Evolutionary conservation across 2,329 filamentous ascomycete species (phyloP).

Genomic region (Blumeriella jaapii): DNA sequence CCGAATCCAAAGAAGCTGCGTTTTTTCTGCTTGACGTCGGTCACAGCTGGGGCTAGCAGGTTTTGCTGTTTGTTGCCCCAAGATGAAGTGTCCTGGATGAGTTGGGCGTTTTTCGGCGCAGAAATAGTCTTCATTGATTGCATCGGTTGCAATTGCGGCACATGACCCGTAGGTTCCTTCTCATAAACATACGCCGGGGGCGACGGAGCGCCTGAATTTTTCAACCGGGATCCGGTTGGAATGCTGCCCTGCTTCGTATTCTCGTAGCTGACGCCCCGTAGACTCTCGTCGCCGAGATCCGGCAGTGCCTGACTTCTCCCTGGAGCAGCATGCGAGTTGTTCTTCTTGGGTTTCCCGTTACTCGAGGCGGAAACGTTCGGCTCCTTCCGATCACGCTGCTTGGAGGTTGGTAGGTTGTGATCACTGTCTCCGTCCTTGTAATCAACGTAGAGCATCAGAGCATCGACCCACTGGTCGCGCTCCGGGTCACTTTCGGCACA

Average conservation of each 20-base stretch:
- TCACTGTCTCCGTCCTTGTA: slow-evolving; percentile 47
- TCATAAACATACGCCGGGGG: slow-evolving; percentile 23
- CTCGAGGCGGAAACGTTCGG: slow-evolving; percentile 27
- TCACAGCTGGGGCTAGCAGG: slow-evolving; percentile 35
- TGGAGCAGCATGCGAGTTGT: slow-evolving; percentile 27
- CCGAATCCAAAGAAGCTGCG: slow-evolving; percentile 63
- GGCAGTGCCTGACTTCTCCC: slow-evolving; percentile 27
- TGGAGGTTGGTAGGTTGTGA: slow-evolving; percentile 16
- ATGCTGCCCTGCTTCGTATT: slow-evolving; percentile 27
- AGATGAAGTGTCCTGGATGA: slow-evolving; percentile 70
- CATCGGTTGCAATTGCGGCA: slow-evolving; percentile 27
- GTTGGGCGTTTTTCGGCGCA: slow-evolving; percentile 68
- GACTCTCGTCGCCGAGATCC: slow-evolving; percentile 28
- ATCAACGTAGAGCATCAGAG: slow-evolving; percentile 81
- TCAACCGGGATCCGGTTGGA: slow-evolving; percentile 25
- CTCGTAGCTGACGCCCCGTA: slow-evolving; percentile 29
- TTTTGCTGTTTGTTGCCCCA: slow-evolving; percentile 73
- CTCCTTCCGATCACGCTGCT: slow-evolving; percentile 30
- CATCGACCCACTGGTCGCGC: slow-evolving; percentile 87
- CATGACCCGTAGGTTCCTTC: slow-evolving; percentile 19
- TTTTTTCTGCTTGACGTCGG: slow-evolving; percentile 62
- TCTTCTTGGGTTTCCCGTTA: slow-evolving; percentile 35
- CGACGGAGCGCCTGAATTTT: slow-evolving; percentile 24
- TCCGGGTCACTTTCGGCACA: slow-evolving; percentile 92
- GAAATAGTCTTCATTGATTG: slow-evolving; percentile 54